These are phyloP conservation scores for Chaetomidium leptoderma DNA, from an alignment of 495 filamentous ascomycete species.

Conservation along the genomic window DNA sequence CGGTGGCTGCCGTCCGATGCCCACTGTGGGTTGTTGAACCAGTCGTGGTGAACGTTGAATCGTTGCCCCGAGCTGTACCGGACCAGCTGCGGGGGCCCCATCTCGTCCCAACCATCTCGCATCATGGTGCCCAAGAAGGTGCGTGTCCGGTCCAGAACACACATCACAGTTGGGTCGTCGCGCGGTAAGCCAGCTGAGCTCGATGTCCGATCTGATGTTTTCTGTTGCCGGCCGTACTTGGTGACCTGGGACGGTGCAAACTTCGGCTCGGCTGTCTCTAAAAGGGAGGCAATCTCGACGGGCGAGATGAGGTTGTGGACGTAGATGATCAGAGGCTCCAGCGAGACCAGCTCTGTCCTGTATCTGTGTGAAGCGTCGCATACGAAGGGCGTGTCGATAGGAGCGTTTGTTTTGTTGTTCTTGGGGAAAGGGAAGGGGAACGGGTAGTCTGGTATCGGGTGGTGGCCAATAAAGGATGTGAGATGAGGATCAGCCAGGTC, in stretches of 20 bases:
- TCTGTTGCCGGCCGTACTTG: conserved; percentile 36
- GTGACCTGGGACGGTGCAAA: conserved; percentile 42
- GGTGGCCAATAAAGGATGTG: conserved; percentile 22
- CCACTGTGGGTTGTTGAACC: conserved; percentile 36
- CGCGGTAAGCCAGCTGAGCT: conserved; percentile 42
- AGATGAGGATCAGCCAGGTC: conserved; percentile 19
- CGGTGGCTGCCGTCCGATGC: conserved; percentile 29
- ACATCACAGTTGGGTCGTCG: conserved; percentile 39
- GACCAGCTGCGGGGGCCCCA: conserved; percentile 49
- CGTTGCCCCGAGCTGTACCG: conserved; percentile 42
- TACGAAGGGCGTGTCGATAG: conserved; percentile 14
- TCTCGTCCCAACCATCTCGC: conserved; percentile 42
- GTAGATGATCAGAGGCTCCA: conserved; percentile 47
- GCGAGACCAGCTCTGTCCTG: conserved; percentile 41
- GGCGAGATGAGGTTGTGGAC: conserved; percentile 41
- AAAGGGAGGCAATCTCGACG: conserved; percentile 35
- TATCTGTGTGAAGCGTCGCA: conserved; percentile 36
- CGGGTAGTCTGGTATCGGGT: conserved; percentile 24
- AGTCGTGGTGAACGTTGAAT: conserved; percentile 49
- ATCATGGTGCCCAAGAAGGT: conserved; percentile 45
- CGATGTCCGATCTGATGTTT: conserved; percentile 41
- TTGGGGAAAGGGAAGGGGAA: conserved; percentile 21
- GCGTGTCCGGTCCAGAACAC: conserved; percentile 39
- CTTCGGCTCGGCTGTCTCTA: conserved; percentile 35
- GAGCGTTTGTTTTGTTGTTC: background rate